Conservation (phyloP, 441 rosid species). For the Adansonia rubrostipa region DNA sequence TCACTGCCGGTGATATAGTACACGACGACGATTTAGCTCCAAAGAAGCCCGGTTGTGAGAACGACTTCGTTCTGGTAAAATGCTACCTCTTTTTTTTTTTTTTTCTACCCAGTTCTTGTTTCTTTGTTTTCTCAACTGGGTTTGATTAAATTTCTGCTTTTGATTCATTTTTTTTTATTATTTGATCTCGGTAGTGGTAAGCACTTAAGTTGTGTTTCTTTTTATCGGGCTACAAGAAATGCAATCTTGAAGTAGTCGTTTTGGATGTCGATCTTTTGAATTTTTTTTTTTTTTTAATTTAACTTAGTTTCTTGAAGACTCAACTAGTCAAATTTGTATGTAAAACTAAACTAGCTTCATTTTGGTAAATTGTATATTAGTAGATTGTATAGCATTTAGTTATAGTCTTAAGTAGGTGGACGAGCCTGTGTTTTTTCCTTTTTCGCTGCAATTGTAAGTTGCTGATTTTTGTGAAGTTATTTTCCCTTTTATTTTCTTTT, state of each 20-base stretch:
- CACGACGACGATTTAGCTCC: constrained; percentile 89
- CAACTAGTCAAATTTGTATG: not conserved
- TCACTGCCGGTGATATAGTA: constrained; percentile 83
- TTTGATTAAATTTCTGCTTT: constrained; percentile 30
- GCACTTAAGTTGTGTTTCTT: not conserved
- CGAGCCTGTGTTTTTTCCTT: not conserved
- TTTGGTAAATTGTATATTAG: not conserved
- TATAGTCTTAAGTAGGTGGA: constrained; percentile 11
- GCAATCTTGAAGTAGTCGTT: not conserved
- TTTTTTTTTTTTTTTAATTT: not conserved
- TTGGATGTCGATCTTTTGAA: not conserved
- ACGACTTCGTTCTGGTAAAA: constrained; percentile 93
- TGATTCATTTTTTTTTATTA: constrained; percentile 21
- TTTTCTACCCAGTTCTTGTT: constrained; percentile 32
- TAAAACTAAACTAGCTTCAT: constrained; percentile 8
- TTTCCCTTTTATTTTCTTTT: constrained; percentile 1
- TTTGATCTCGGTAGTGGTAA: constrained; percentile 22
- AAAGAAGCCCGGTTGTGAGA: constrained; percentile 96
- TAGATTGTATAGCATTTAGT: not conserved
- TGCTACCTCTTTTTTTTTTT: constrained; percentile 25
- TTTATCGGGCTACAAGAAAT: not conserved
- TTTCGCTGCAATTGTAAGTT: not conserved
- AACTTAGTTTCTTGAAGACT: not conserved
- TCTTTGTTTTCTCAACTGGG: constrained; percentile 34
- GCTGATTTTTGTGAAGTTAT: not conserved